Percentiles rank a stretch among this genome's conserved stretches.
Evolutionary conservation across 2,329 filamentous ascomycete species (phyloP).

Genomic region (Neofusicoccum sp.): DNA sequence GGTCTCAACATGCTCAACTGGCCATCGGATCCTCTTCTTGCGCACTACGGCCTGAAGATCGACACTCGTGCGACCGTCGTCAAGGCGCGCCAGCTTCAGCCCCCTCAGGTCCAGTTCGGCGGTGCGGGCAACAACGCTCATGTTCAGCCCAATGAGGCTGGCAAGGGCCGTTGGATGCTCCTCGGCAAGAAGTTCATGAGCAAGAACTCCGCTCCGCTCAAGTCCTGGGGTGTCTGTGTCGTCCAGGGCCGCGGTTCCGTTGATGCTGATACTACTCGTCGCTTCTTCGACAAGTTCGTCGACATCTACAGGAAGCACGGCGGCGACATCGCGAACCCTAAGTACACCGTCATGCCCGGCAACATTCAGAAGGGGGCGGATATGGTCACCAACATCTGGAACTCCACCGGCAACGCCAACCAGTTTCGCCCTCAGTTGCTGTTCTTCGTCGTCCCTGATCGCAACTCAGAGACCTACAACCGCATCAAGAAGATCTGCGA

Average conservation of each 20-base stretch:
- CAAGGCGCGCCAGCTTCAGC: conserved; percentile 70
- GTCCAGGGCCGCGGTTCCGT: conserved; percentile 59
- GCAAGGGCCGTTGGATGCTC: conserved; percentile 82
- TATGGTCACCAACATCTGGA: conserved; percentile 60
- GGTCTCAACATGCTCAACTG: conserved; percentile 71
- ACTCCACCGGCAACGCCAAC: conserved; percentile 56
- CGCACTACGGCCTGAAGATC: conserved; percentile 74
- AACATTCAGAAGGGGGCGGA: conserved; percentile 46
- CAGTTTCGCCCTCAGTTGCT: conserved; percentile 71
- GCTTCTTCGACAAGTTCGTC: conserved; percentile 64
- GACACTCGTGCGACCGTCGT: conserved; percentile 62
- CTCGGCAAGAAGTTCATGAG: conserved; percentile 76
- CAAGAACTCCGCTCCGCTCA: conserved; percentile 64
- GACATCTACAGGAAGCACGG: conserved; percentile 64
- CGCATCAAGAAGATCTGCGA: conserved; percentile 89
- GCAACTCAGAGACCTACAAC: conserved; percentile 73
- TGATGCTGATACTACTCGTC: conserved; percentile 49
- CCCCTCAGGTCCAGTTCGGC: conserved; percentile 72
- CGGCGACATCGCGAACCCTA: conserved; percentile 53
- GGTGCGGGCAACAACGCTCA: conserved; percentile 28
- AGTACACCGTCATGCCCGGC: conserved; percentile 44
- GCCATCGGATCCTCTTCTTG: conserved; percentile 68
- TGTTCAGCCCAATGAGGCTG: conserved; percentile 44
- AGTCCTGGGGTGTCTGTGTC: conserved; percentile 74
- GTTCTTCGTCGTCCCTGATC: conserved; percentile 74